Conservation (phyloP, 306 rosid genomes). For the Cucurbita moschata region DNA sequence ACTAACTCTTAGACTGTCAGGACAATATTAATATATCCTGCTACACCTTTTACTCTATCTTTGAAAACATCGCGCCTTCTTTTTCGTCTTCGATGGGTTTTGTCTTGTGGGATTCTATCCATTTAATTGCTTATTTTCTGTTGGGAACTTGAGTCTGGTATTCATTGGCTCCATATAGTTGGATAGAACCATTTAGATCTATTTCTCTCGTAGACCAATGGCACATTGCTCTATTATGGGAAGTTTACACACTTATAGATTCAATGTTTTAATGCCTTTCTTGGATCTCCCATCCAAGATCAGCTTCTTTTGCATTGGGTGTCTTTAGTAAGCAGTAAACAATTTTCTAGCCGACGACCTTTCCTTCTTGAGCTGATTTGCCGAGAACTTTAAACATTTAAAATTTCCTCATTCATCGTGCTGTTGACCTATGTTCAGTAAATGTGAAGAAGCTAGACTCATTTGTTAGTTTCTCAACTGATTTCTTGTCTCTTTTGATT, state of each 20-base stretch:
- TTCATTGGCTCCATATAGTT: not conserved
- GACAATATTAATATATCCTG: not conserved
- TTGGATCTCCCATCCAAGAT: not conserved
- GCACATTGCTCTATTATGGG: not conserved
- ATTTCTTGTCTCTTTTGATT: constrained; percentile 1
- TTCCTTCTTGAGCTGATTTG: not conserved
- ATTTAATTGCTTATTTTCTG: not conserved
- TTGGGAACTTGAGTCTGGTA: not conserved
- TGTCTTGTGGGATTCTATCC: not conserved
- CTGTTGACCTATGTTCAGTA: not conserved
- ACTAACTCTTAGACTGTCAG: not conserved
- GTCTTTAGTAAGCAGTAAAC: not conserved
- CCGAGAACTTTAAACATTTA: not conserved
- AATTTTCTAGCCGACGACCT: not conserved
- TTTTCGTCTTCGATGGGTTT: not conserved
- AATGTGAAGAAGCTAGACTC: not conserved
- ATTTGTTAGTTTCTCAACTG: not conserved
- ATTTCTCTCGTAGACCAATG: too few relatives aligned
- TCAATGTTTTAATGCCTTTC: not conserved
- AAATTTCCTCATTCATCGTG: not conserved
- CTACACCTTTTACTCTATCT: not conserved
- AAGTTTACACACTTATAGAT: not conserved
- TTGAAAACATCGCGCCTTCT: not conserved
- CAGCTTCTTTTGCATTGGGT: not conserved
- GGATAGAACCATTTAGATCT: too few relatives aligned